Conservation (phyloP, 805 yeast species). For the Hanseniaspora vineae region DNA sequence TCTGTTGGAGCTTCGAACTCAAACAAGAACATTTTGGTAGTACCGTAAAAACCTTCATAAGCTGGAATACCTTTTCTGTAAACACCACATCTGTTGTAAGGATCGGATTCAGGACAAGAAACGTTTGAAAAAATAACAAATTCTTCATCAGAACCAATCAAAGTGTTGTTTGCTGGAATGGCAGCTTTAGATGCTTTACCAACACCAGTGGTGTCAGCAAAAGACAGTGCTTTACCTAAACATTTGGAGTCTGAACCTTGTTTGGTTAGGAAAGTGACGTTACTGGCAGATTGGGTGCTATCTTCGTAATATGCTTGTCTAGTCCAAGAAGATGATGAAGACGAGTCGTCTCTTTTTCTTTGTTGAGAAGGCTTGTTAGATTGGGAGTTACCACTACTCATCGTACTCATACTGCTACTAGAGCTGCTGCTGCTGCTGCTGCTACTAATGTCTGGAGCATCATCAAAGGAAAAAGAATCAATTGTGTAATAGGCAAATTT, state of each 20-base stretch:
- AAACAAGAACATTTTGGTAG: conserved; percentile 58
- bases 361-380: not conserved
- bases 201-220: conserved; percentile 45
- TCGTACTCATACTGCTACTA: not conserved
- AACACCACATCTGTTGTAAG: conserved; percentile 57
- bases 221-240: conserved; percentile 55
- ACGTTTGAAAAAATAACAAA: conserved; percentile 45
- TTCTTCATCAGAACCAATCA: conserved; percentile 46
- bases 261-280: conserved; percentile 54
- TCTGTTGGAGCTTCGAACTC: conserved; percentile 59
- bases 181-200: conserved; percentile 26
- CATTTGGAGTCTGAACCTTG: conserved; percentile 52
- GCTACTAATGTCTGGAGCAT: conserved; percentile 11
- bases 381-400: not conserved
- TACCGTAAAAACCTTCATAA: conserved; percentile 55
- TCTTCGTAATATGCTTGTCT: conserved; percentile 48
- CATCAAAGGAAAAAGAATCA: conserved; percentile 24
- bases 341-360: conserved; percentile 12
- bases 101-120: conserved; percentile 44
- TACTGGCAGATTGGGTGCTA: conserved; percentile 37
- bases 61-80: conserved; percentile 67
- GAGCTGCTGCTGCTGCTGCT: not conserved
- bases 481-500: conserved; percentile 52
- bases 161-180: conserved; percentile 33
- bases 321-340: conserved; percentile 40